Conservation (phyloP, 2,329 filamentous ascomycete species). For the Graphilbum sp. region DNA sequence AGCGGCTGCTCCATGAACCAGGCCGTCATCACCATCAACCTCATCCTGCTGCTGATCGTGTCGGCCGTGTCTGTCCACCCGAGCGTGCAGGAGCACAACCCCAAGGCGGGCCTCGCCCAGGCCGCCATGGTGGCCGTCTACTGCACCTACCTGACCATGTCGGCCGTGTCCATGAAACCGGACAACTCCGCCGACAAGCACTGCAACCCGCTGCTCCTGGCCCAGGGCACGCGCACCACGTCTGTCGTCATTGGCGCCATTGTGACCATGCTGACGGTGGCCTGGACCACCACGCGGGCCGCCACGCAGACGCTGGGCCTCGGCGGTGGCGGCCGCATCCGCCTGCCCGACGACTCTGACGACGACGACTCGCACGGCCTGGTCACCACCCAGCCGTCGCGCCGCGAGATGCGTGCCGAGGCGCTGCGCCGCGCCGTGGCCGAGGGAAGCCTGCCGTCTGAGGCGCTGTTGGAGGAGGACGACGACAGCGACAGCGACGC, state of each 20-base stretch:
- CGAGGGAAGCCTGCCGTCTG: conserved; percentile 79
- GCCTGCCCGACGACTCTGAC: conserved; percentile 52
- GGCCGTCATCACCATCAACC: conserved; percentile 84
- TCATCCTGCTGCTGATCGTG: conserved; percentile 65
- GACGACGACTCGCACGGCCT: conserved; percentile 45
- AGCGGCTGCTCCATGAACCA: conserved; percentile 88
- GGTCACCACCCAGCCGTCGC: conserved; percentile 69
- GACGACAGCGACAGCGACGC: conserved; percentile 50
- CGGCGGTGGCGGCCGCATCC: conserved; percentile 45
- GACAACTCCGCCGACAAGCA: conserved; percentile 78
- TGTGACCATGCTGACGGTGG: conserved; percentile 90
- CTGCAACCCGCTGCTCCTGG: conserved; percentile 83
- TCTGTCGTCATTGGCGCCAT: conserved; percentile 87
- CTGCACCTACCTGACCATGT: conserved; percentile 97
- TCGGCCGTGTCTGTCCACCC: conserved; percentile 82
- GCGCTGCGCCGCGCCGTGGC: conserved; percentile 84
- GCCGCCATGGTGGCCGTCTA: conserved; percentile 95
- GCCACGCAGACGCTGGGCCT: conserved; percentile 78
- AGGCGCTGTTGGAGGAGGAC: conserved; percentile 64
- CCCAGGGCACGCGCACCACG: conserved; percentile 74
- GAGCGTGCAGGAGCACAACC: conserved; percentile 76
- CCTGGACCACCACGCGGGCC: conserved; percentile 92
- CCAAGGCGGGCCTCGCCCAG: conserved; percentile 88
- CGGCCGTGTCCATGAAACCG: conserved; percentile 95
- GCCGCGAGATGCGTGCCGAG: conserved; percentile 84